Base-by-base conservation (phyloP, 2,329 filamentous ascomycete genomes). In the Neofusicoccum parvum region DNA sequence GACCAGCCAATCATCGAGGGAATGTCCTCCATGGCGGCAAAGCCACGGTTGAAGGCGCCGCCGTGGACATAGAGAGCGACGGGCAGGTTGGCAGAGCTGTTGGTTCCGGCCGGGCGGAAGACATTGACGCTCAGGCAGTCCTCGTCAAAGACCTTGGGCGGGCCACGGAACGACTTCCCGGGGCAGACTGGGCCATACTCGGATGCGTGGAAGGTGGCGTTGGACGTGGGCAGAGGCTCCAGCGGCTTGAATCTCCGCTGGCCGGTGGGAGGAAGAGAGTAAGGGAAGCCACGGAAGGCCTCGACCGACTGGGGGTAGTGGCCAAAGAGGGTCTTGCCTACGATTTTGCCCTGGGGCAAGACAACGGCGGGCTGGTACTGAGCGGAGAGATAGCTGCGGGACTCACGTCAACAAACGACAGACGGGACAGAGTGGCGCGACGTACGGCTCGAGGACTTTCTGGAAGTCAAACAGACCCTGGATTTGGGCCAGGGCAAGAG, bases 1-100 rank as follows among this genome's bases (percentile, higher is more conserved):
- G 73, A 75, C 69, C 85, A 89, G 5, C 84, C 81, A 14, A 89
- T 84, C 76, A 91, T 86, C 41, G 85, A 85, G 0, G 82, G 83
- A 68, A 89, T 85, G 71, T 90, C 83, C 65, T 89, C 82, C 77
- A 82, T 81, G 27, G 69, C 65, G 15, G 69, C 68, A 51, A 66
- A 72, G 9, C 71, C 71, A 10, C 70, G 65, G 56, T 78, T 88
- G 78, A 89, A 90, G 5, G 80, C 83, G 2, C 88, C 88, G 50
- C 88, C 88, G 71, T 90, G 87, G 37, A 90, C 76, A 71, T 88
- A 89, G 1, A 89, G 67, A 27, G 70, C 67, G 17, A 65, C 70
- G 5, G 71, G 70, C 43, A 69, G 56, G 17, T 49, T 43, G 17
- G 56, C 39, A 9, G 64, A 60, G 43, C 60, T 50, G 39, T 64